Evolutionary conservation across 2,329 filamentous ascomycete species (phyloP), one percentile per base, ranked within the genome.

Genomic region (Aspergillus pseudoglaucus): DNA sequence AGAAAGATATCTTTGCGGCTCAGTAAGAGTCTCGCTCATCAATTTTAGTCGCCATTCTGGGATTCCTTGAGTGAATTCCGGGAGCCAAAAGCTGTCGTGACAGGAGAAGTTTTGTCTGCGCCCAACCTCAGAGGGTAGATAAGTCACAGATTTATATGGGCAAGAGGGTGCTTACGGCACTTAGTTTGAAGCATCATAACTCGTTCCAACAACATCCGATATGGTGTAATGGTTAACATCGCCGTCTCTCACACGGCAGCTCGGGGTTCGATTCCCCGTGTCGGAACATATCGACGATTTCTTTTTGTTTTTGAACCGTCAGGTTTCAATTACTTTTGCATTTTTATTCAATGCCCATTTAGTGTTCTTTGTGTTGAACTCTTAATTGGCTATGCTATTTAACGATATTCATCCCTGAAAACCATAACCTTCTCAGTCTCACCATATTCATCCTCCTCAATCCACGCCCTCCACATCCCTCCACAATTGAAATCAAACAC

Each of bases 391-490:
- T 32, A 30, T 17, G 7, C 6, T 25, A 22, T 42, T 42, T 9
- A 42, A 39, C 49, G 38, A 50, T 72, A 71, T 40, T 69, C 63
- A 25, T 69, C 68, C 47, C 61, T 63, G 47, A 74, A 75, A 1
- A 73, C 71, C 70, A 73, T 73, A 12, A 73, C 64, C 42, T 56
- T 61, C 52, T 72, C 68, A 18, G 56, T 45, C 10, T 69, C 63
- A 30, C 55, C 64, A 53, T 60, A 45, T 9, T 47, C 55, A 18
- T 63, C 59, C 42, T 70, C 66, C 47, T 79, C 75, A 44, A 76
- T 70, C 71, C 85, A 91, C 0, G 88, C 88, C 17, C 89, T 78
- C 61, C 90, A 93, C 87, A 95, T 90, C 0, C 90, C 90, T 4
- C 84, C 86, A 57, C 87, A 93, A 63, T 95, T 95, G 64, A 84